Evolutionary conservation across 495 filamentous ascomycete species (phyloP).

Genomic region (Xylaria cubensis): DNA sequence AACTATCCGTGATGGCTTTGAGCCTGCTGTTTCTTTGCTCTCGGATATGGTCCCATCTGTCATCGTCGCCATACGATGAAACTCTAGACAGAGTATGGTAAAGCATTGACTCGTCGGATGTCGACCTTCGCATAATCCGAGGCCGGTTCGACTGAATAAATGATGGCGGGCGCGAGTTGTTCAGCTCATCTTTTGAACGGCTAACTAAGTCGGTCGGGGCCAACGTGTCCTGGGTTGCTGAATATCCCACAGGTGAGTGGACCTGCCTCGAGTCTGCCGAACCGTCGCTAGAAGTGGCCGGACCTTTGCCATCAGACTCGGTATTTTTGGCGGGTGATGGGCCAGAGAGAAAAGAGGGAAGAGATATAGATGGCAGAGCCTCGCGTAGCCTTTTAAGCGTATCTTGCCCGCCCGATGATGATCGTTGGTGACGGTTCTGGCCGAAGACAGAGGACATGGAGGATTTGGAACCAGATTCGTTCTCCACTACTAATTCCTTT

Average conservation of each 20-base stretch:
- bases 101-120: conserved; percentile 79
- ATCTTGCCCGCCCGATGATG: conserved; percentile 52
- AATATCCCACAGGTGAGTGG: conserved; percentile 34
- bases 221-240: conserved; percentile 15
- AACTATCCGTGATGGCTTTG: conserved; percentile 90
- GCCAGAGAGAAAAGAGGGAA: conserved; percentile 56
- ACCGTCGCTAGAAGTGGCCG: conserved; percentile 24
- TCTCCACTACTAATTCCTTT: conserved; percentile 49
- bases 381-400: conserved; percentile 55
- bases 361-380: conserved; percentile 60
- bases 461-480: conserved; percentile 39
- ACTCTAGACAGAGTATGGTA: conserved; percentile 72
- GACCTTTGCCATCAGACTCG: conserved; percentile 31
- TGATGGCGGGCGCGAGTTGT: conserved; percentile 40
- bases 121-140: conserved; percentile 60
- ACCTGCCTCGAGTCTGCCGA: conserved; percentile 37
- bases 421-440: conserved; percentile 42
- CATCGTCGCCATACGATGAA: conserved; percentile 85
- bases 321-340: conserved; percentile 36
- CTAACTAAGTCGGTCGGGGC: not conserved
- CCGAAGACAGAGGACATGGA: conserved; percentile 49
- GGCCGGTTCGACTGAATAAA: conserved; percentile 34
- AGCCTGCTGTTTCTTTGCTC: conserved; percentile 83
- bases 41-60: conserved; percentile 79
- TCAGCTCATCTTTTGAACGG: conserved; percentile 13